Conservation (phyloP, 179 eudicot genomes). For the Amaranthus tricolor region DNA sequence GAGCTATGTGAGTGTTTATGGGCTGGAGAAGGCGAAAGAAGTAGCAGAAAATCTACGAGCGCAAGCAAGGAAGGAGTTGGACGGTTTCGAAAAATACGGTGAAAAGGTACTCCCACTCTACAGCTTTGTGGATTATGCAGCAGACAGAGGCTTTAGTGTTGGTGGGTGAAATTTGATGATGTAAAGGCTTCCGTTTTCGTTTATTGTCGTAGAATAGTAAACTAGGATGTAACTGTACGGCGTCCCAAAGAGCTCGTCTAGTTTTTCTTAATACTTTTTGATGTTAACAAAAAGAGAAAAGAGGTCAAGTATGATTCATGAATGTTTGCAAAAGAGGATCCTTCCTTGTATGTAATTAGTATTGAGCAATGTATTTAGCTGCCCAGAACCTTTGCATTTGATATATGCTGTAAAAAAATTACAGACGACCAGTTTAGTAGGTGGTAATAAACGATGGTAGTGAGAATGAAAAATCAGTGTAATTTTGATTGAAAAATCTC, state of each 20-base stretch:
- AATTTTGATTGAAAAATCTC: too few species aligned
- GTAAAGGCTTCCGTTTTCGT: neutral
- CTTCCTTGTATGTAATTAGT: neutral
- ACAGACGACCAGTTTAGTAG: too few species aligned
- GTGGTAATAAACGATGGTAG: too few species aligned
- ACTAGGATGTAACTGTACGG: too few species aligned
- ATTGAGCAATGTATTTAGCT: neutral
- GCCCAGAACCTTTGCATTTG: neutral
- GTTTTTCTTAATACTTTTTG: too few species aligned
- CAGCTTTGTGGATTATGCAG: constrained; percentile 94
- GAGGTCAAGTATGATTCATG: neutral
- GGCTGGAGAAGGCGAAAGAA: constrained; percentile 77
- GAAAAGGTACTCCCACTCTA: constrained; percentile 69
- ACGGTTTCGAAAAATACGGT: constrained; percentile 70
- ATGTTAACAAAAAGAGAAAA: too few species aligned
- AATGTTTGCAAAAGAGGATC: constrained; percentile 9
- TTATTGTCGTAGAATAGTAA: too few species aligned
- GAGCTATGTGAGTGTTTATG: constrained; percentile 73
- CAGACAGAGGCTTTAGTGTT: constrained; percentile 75
- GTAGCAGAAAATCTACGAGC: constrained; percentile 70
- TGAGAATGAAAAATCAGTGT: too few species aligned
- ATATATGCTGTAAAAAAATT: neutral
- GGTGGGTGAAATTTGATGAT: constrained; percentile 22
- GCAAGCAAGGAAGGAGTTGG: constrained; percentile 69
- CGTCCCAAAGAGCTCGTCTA: too few species aligned